Base-by-base conservation (phyloP, 2,329 filamentous ascomycete species). In the Phialemonium atrogriseum region DNA sequence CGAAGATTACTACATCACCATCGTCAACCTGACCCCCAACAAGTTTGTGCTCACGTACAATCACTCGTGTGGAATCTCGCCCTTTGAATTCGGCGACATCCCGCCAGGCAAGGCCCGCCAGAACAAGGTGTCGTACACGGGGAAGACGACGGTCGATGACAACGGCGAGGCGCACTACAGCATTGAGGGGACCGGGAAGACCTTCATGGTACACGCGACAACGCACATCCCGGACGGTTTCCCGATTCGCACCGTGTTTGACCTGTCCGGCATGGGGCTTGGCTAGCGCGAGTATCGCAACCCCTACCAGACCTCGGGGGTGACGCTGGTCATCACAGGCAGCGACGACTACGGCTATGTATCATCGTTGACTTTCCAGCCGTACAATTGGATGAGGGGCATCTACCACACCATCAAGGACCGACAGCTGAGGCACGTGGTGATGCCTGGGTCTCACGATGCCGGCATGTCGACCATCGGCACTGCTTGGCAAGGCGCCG, bases 381-480 rank as follows among this genome's bases (percentile, higher is more conserved):
- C 43, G 0, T 45, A 45, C 19, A 37, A 38, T 35, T 58, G 54
- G 54, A 58, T 58, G 55, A 45, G 39, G 20, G 34, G 36, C 5
- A 42, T 57, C 8, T 51, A 54, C 35, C 34, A 51, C 12, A 45
- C 49, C 3, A 56, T 58, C 37, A 47, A 48, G 22, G 47, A 53
- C 37, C 55, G 65, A 9, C 56, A 54, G 2, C 44, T 70, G 0
- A 58, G 59, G 31, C 56, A 67, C 18, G 51, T 70, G 12, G 54
- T 60, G 29, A 60, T 70, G 52, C 65, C 65, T 0, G 66, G 64
- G 7, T 57, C 61, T 4, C 64, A 70, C 37, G 62, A 69, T 35
- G 52, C 63, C 0, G 66, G 64, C n/a, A 69, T 70, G 63, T 58
- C 53, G 15, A 50, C 38, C 1, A 62, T 64, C 37, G n/a, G 21